These are phyloP conservation scores for Yarrowia sp. DNA, from an alignment of 805 yeast genomes.

Conservation along the genomic window DNA sequence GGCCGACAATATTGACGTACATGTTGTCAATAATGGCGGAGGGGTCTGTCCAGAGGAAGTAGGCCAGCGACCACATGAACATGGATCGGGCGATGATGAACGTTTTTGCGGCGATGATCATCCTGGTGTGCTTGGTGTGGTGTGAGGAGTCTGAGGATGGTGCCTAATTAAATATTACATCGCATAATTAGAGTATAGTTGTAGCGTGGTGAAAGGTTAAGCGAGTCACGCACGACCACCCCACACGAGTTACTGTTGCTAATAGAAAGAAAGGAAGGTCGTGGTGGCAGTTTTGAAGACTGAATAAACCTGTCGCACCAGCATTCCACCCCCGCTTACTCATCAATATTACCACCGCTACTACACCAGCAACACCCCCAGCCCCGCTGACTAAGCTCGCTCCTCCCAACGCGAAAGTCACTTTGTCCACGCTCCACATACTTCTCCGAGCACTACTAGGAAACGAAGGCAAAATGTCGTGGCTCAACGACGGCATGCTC, in stretches of 20 bases:
- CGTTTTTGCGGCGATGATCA: conserved; percentile 30
- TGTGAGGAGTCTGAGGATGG: neutral
- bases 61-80: conserved; percentile 35
- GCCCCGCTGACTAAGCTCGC: neutral
- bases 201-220: no score
- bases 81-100: conserved; percentile 33
- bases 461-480: conserved; percentile 21
- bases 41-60: conserved; percentile 36
- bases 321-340: no score
- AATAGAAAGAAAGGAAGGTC: no score
- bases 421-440: neutral
- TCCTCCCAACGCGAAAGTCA: conserved; percentile 24
- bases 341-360: neutral
- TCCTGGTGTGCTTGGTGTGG: conserved; percentile 26
- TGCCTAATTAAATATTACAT: neutral
- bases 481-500: conserved; percentile 26
- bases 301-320: no score
- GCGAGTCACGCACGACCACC: no score
- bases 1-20: conserved; percentile 32
- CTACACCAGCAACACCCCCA: neutral
- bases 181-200: no score
- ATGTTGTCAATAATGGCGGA: conserved; percentile 31
- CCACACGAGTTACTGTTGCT: no score
- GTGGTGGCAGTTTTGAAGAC: no score
- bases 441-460: neutral